A percentile compares a stretch with the other conserved stretches of the same genome.
These are phyloP conservation scores for Neoarthrinium moseri DNA, from an alignment of 2,329 filamentous ascomycete species.

Conservation along the genomic window DNA sequence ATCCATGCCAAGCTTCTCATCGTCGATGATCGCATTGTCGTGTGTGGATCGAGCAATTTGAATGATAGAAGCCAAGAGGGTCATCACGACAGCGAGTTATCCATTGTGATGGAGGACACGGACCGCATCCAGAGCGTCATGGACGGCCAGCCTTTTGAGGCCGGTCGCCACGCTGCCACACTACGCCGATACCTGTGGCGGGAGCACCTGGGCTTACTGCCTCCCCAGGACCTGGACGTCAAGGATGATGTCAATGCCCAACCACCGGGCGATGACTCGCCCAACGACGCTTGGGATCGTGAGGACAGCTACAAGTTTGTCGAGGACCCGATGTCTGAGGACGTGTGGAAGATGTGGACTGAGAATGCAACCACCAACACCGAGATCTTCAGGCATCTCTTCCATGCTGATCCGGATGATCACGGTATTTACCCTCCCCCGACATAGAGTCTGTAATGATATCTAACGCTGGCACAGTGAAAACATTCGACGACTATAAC, in stretches of 20 bases:
- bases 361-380: slow-evolving; percentile 69
- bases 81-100: slow-evolving; percentile 86
- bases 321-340: slow-evolving; percentile 67
- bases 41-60: slow-evolving; percentile 86
- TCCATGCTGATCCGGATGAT: slow-evolving; percentile 88
- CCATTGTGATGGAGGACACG: slow-evolving; percentile 85
- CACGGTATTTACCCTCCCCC: slow-evolving; percentile 51
- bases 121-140: slow-evolving; percentile 70
- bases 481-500: slow-evolving; percentile 88
- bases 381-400: slow-evolving; percentile 72
- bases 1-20: slow-evolving; percentile 91
- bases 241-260: slow-evolving; percentile 67
- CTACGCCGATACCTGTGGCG: slow-evolving; percentile 83
- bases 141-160: slow-evolving; percentile 74
- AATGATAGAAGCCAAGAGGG: slow-evolving; percentile 90
- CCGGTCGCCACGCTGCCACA: slow-evolving; percentile 78
- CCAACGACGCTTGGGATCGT: slow-evolving; percentile 61
- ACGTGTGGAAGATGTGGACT: slow-evolving; percentile 70
- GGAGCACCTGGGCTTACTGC: slow-evolving; percentile 83
- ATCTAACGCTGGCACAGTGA: slow-evolving; percentile 48
- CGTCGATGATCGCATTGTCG: slow-evolving; percentile 79
- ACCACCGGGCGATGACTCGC: slow-evolving; percentile 64
- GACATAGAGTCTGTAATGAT: slow-evolving; percentile 9
- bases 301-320: slow-evolving; percentile 66
- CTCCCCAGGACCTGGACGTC: slow-evolving; percentile 69